Base-by-base conservation (phyloP, 75 land plant species). In the Sequoia sempervirens region DNA sequence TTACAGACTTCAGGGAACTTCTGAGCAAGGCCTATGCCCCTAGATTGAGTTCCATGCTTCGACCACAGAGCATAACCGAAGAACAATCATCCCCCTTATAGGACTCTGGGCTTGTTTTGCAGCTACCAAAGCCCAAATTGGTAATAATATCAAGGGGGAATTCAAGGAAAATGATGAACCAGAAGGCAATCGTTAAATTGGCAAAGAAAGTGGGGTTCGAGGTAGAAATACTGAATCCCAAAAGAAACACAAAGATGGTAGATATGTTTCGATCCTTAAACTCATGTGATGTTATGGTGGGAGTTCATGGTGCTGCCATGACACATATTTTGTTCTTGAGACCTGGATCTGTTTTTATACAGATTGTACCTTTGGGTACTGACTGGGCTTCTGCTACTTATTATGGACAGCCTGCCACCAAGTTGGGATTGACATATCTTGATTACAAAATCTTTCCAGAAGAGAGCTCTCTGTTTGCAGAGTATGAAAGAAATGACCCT, bases 281-380 rank as follows among this genome's bases (percentile, higher is more conserved):
- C 28, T 34, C 84, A 4, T 38, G 87, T 52, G 86, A 90, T n/a
- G 87, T 82, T 5, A 80, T 90, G 46, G 46, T 43, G 46, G 46
- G 46, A 43, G 46, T 43, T 43, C 46, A 43, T 6, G 46, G 46
- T 6, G 87, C 91, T 9, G 91, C 88, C 69, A 83, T 90, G 90
- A 84, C 91, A 46, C 91, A 90, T 80, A 40, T 90, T 75, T 28
- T 90, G 80, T 90, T 90, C 86, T 84, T 90, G 90, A 82, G 86
- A 38, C 89, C 90, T 5, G 86, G 84, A 12, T 20, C 90, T 15
- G 87, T 84, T 17, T 88, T 90, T 82, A 69, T 90, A 3, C 90
- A 90, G 81, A 80, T 90, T 36, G 90, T 88, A 43, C 87, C 91
- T 5, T 36, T 90, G 75, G 91, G 91, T 17, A 84, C 89, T 6